Percentiles rank a stretch among this genome's conserved stretches.
phyloP scores from a whole-genome alignment of 2,329 filamentous ascomycete genomes.

The Sclerotinia glacialis region DNA sequence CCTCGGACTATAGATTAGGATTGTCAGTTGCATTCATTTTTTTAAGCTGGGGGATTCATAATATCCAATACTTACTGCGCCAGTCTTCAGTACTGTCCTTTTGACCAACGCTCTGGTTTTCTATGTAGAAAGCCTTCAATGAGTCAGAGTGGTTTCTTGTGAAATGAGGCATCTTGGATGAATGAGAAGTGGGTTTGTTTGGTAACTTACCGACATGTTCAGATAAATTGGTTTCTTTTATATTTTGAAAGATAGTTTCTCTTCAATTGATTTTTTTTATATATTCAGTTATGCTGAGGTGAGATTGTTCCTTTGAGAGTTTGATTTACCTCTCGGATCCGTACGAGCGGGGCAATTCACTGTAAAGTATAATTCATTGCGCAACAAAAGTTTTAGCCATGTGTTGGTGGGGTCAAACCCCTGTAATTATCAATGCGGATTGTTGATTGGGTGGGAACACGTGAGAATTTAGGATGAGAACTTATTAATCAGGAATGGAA shows the following conservation, averaged over 20 bases:
- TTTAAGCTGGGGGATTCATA: neutral
- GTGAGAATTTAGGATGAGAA: neutral
- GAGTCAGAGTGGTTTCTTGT: constrained; percentile 27
- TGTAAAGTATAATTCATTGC: neutral
- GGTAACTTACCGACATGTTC: constrained; percentile 18
- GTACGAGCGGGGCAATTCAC: constrained; percentile 15
- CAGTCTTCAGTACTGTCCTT: constrained; percentile 73
- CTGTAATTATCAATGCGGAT: constrained; percentile 3
- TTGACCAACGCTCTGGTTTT: constrained; percentile 77
- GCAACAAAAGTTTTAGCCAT: constrained; percentile 16
- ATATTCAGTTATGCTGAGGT: constrained; percentile 11
- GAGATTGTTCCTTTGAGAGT: constrained; percentile 14
- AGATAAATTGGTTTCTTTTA: neutral
- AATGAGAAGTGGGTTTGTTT: neutral
- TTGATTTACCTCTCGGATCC: neutral
- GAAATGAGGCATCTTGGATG: constrained; percentile 17
- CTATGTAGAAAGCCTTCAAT: constrained; percentile 63
- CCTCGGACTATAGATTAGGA: constrained; percentile 44
- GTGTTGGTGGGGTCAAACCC: constrained; percentile 7
- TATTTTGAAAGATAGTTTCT: neutral
- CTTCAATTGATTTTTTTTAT: neutral
- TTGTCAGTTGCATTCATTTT: constrained; percentile 17
- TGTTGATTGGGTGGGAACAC: constrained; percentile 4
- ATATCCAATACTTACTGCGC: constrained; percentile 60
- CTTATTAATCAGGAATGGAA: neutral